Percentiles rank a stretch among this genome's conserved stretches.
phyloP scores from a whole-genome alignment of 192 early-diverging fungal species.

The Coemansia sp. region DNA sequence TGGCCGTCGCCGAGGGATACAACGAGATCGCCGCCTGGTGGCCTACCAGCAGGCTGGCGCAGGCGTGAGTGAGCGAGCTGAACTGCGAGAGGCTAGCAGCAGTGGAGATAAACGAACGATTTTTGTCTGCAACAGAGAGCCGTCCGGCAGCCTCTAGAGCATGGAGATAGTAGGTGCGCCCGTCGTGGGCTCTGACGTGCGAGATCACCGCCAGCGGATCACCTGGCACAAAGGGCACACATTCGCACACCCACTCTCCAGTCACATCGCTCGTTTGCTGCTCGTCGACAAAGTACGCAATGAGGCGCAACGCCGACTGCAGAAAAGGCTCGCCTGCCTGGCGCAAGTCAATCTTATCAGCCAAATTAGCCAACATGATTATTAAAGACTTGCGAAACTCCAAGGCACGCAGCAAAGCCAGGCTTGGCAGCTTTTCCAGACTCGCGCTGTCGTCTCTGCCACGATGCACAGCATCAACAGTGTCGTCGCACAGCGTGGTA shows the following conservation, averaged over 20 bases:
- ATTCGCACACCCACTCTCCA: slow-evolving; percentile 26
- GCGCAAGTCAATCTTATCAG: slow-evolving; percentile 29
- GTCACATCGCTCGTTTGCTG: slow-evolving; percentile 25
- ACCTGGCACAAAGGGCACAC: background rate
- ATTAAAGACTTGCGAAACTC: slow-evolving; percentile 44
- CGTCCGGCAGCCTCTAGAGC: slow-evolving; percentile 40
- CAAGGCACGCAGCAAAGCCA: slow-evolving; percentile 35
- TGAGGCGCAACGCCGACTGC: slow-evolving; percentile 22
- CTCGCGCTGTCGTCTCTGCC: background rate
- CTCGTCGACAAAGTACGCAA: slow-evolving; percentile 46
- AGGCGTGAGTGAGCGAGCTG: slow-evolving; percentile 26
- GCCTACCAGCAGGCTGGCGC: slow-evolving; percentile 30
- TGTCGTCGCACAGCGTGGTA: slow-evolving; percentile 18
- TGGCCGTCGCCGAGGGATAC: slow-evolving; percentile 5
- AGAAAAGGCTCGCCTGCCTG: slow-evolving; percentile 10
- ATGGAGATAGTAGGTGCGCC: slow-evolving; percentile 33
- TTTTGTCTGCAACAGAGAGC: slow-evolving; percentile 24
- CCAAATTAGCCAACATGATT: slow-evolving; percentile 35
- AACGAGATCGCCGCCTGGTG: slow-evolving; percentile 21
- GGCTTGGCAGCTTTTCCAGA: slow-evolving; percentile 3
- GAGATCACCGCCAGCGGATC: slow-evolving; percentile 5
- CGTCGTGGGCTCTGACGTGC: slow-evolving; percentile 26
- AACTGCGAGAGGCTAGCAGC: slow-evolving; percentile 1
- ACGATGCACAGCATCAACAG: slow-evolving; percentile 4
- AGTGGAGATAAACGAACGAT: slow-evolving; percentile 12